These are phyloP conservation scores for Kurtzmaniella cleridarum DNA, from an alignment of 805 yeast genomes.

Conservation along the genomic window DNA sequence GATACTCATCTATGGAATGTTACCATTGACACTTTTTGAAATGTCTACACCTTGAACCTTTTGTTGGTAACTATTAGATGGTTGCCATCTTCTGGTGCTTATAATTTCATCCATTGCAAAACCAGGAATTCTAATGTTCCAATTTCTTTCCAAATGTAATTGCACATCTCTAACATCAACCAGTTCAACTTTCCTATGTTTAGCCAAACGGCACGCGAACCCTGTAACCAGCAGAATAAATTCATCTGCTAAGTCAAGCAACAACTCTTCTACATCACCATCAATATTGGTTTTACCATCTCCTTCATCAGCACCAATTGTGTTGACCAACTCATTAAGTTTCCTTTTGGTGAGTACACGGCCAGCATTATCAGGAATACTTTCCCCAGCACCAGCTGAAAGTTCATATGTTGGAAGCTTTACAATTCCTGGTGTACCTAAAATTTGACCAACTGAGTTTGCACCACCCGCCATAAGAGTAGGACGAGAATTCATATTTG, in stretches of 20 bases:
- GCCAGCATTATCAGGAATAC: conserved; percentile 54
- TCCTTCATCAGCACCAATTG: conserved; percentile 81
- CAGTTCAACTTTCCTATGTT: conserved; percentile 84
- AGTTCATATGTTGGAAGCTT: conserved; percentile 80
- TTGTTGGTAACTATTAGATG: conserved; percentile 57
- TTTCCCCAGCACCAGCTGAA: conserved; percentile 24
- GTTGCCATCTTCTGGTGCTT: conserved; percentile 66
- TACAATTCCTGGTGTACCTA: conserved; percentile 70
- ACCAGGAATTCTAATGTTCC: conserved; percentile 95
- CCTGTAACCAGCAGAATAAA: conserved; percentile 86
- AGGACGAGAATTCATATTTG: conserved; percentile 56
- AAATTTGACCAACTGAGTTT: conserved; percentile 52
- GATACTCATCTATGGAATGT: conserved; percentile 18
- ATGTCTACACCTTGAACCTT: conserved; percentile 66
- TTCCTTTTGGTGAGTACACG: conserved; percentile 86
- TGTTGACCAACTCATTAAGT: conserved; percentile 77
- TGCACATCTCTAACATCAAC: conserved; percentile 88
- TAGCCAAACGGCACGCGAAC: conserved; percentile 92
- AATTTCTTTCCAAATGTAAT: conserved; percentile 82
- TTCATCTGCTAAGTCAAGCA: conserved; percentile 92
- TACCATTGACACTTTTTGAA: conserved; percentile 55
- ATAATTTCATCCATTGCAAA: conserved; percentile 87
- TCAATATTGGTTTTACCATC: conserved; percentile 88
- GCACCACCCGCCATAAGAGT: conserved; percentile 83
- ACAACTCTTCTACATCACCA: conserved; percentile 90